Evolutionary conservation across 768 basidiomycete species (phyloP).

Genomic region (Leucosporidium yakuticum): DNA sequence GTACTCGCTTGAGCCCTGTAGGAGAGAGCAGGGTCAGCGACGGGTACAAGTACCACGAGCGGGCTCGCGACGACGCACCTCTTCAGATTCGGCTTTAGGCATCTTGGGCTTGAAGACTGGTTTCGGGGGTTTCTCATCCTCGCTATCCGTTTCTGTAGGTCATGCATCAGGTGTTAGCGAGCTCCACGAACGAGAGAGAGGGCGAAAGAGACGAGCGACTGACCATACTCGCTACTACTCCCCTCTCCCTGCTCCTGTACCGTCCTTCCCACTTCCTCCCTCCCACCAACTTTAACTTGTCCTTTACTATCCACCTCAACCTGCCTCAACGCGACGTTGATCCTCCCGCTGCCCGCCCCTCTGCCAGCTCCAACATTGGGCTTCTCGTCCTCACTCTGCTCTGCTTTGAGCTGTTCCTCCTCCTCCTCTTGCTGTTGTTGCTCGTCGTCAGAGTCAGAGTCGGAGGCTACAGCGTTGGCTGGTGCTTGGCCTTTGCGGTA

Average conservation of each 20-base stretch:
- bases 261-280: slow-evolving; percentile 71
- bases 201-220: slow-evolving; percentile 5
- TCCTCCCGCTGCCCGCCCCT: slow-evolving; percentile 47
- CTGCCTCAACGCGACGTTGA: slow-evolving; percentile 70
- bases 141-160: slow-evolving; percentile 51
- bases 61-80: slow-evolving; percentile 26
- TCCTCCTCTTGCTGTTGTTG: slow-evolving; percentile 34
- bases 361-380: slow-evolving; percentile 36
- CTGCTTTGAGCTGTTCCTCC: background rate
- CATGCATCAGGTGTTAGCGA: slow-evolving; percentile 45
- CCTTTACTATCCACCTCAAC: slow-evolving; percentile 75
- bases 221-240: slow-evolving; percentile 43
- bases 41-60: background rate
- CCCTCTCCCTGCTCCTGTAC: background rate
- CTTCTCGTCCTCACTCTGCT: slow-evolving; percentile 42
- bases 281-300: slow-evolving; percentile 70
- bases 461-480: slow-evolving; percentile 15
- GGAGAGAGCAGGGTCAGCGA: too few species aligned
- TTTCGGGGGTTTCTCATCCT: slow-evolving; percentile 43
- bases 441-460: slow-evolving; percentile 35
- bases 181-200: too few species aligned
- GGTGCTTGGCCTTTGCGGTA: slow-evolving; percentile 72
- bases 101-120: slow-evolving; percentile 6
- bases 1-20: slow-evolving; percentile 70
- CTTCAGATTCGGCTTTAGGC: slow-evolving; percentile 11